Conservation (phyloP, 768 basidiomycete genomes). For the Terana coerulea region DNA sequence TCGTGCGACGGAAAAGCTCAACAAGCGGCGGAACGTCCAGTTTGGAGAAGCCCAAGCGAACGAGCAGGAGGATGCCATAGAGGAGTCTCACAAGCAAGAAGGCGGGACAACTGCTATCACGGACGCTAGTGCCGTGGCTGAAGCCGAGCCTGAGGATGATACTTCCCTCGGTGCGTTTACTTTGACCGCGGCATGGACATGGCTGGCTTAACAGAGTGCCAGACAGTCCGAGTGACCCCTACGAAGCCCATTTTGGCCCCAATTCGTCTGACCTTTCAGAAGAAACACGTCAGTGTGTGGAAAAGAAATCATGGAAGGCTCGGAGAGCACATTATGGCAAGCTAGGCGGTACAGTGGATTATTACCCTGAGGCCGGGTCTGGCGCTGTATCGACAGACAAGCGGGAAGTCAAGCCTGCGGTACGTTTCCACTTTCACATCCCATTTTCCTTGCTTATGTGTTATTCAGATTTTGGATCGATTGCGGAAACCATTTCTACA, state of each 20-base stretch:
- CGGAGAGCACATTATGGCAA: constrained; percentile 48
- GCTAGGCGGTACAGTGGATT: constrained; percentile 53
- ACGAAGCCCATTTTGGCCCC: constrained; percentile 74
- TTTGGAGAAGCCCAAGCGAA: constrained; percentile 18
- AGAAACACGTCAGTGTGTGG: constrained; percentile 45
- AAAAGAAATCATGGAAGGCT: constrained; percentile 54
- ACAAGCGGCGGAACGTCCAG: constrained; percentile 53
- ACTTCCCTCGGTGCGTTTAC: background rate
- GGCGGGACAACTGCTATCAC: constrained; percentile 12
- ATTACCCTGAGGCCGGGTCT: constrained; percentile 38
- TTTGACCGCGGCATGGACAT: background rate
- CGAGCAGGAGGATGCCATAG: constrained; percentile 8
- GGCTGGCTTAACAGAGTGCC: background rate
- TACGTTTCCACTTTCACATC: background rate
- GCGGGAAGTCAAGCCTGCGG: background rate
- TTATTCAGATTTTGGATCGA: constrained; percentile 49
- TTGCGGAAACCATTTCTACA: constrained; percentile 52
- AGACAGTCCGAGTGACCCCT: constrained; percentile 37
- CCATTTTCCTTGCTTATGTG: background rate
- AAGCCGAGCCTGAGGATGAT: constrained; percentile 17
- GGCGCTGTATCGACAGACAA: constrained; percentile 5
- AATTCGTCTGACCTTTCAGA: constrained; percentile 50
- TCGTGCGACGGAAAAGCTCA: constrained; percentile 51
- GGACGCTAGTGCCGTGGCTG: constrained; percentile 17
- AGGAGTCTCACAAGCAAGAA: constrained; percentile 1